A percentile compares a stretch with the other conserved stretches of the same genome.
Evolutionary conservation across 2,329 filamentous ascomycete genomes (phyloP).

Genomic region (Stromatinia cepivora): DNA sequence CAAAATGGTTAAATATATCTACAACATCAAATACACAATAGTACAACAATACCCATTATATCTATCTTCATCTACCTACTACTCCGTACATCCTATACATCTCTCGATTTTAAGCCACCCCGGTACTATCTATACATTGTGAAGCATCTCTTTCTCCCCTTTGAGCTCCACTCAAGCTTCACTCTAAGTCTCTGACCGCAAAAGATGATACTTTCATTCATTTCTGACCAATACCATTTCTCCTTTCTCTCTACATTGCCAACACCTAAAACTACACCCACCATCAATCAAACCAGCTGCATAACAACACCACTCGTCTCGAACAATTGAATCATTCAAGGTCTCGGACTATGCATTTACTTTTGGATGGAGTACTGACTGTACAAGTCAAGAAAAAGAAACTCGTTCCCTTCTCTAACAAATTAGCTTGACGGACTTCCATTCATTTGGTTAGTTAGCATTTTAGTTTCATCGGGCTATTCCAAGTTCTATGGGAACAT

Average conservation of each 20-base stretch:
- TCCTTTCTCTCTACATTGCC: background rate
- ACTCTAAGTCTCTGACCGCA: background rate
- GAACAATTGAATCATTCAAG: background rate
- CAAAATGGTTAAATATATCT: no score
- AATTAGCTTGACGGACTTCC: background rate
- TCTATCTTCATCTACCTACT: background rate
- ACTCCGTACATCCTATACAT: no score
- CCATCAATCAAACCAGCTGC: constrained; percentile 1
- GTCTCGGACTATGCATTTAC: background rate
- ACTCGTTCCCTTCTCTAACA: background rate
- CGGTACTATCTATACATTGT: background rate
- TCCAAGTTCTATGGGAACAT: no score
- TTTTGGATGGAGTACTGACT: background rate
- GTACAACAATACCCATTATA: background rate
- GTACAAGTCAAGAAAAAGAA: background rate
- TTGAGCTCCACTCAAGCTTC: background rate
- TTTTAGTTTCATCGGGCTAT: background rate
- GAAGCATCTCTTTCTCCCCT: background rate
- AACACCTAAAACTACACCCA: background rate
- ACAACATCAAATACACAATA: background rate
- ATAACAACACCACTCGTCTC: constrained; percentile 4
- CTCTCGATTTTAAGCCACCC: background rate
- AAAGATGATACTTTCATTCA: background rate
- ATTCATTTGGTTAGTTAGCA: background rate
- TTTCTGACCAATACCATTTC: background rate